Evolutionary conservation across 352 stramenopile species (phyloP).

Genomic region (Globisporangium uncinulatum): DNA sequence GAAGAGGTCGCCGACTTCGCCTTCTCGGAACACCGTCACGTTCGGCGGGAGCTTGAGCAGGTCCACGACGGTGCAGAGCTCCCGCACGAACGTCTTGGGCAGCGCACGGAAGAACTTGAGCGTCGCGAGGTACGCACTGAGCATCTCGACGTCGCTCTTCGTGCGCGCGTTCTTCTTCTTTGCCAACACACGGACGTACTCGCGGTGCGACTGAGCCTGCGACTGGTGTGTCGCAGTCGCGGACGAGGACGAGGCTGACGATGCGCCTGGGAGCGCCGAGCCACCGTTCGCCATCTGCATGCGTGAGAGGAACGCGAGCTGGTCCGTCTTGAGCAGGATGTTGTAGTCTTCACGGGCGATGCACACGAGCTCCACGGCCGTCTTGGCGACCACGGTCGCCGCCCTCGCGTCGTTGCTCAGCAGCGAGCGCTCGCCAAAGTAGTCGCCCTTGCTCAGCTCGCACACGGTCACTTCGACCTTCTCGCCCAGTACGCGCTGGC

Average conservation of each 20-base stretch:
- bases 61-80: constrained; percentile 63
- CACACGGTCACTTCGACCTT: constrained; percentile 64
- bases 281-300: constrained; percentile 45
- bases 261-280: constrained; percentile 9
- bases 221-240: constrained; percentile 12
- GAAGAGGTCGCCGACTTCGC: constrained; percentile 65
- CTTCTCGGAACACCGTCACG: constrained; percentile 53
- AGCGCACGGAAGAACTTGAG: constrained; percentile 75
- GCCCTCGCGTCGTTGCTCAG: constrained; percentile 53
- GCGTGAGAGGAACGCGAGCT: constrained; percentile 58
- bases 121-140: constrained; percentile 64
- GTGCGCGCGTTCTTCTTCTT: constrained; percentile 45
- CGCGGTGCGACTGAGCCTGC: constrained; percentile 34
- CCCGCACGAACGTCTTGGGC: constrained; percentile 51
- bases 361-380: constrained; percentile 42
- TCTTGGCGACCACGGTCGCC: constrained; percentile 56
- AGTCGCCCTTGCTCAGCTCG: constrained; percentile 59
- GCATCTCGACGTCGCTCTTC: constrained; percentile 51
- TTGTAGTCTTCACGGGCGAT: constrained; percentile 72
- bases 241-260: too few relatives aligned
- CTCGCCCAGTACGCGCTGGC: constrained; percentile 52
- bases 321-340: constrained; percentile 66
- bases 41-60: constrained; percentile 34
- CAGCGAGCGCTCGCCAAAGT: constrained; percentile 67
- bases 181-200: constrained; percentile 50